phyloP scores from a whole-genome alignment of 1,284 basidiomycete genomes.

The Trichosporon inkin region DNA sequence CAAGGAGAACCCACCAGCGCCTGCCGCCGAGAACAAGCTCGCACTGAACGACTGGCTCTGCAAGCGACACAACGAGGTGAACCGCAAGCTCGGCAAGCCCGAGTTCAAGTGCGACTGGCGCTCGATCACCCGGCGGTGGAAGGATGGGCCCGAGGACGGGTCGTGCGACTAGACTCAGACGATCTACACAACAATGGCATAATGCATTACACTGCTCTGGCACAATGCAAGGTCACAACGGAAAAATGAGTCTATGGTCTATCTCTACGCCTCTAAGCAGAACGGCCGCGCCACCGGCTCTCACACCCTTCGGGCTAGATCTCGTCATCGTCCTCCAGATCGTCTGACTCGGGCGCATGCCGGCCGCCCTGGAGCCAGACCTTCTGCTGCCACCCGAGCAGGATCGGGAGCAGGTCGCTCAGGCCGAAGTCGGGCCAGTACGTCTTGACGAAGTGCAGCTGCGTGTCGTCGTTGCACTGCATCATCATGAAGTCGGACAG shows the following conservation, averaged over 20 bases:
- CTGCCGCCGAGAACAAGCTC: background rate
- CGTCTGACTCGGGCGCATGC: background rate
- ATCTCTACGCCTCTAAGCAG: no score
- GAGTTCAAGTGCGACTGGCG: constrained; percentile 66
- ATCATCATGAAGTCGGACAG: constrained; percentile 90
- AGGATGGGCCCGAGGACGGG: constrained; percentile 79
- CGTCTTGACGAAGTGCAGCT: constrained; percentile 82
- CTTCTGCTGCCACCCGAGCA: constrained; percentile 79
- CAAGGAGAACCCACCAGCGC: constrained; percentile 53
- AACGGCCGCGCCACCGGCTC: no score
- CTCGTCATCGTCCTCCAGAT: background rate
- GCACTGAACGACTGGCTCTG: constrained; percentile 84
- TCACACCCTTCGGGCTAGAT: background rate
- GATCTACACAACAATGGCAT: background rate
- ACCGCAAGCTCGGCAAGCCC: constrained; percentile 74
- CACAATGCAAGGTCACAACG: background rate
- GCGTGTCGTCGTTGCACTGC: constrained; percentile 73
- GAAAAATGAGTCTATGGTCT: background rate
- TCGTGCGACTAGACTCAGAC: constrained; percentile 63
- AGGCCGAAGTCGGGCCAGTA: constrained; percentile 97
- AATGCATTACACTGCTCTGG: constrained; percentile 18
- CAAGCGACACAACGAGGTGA: constrained; percentile 85
- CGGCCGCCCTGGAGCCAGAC: constrained; percentile 47
- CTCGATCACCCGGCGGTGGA: constrained; percentile 80
- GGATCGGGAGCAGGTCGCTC: constrained; percentile 74